phyloP scores from a whole-genome alignment of 2,329 filamentous ascomycete species.

The Microdochium bolleyi region DNA sequence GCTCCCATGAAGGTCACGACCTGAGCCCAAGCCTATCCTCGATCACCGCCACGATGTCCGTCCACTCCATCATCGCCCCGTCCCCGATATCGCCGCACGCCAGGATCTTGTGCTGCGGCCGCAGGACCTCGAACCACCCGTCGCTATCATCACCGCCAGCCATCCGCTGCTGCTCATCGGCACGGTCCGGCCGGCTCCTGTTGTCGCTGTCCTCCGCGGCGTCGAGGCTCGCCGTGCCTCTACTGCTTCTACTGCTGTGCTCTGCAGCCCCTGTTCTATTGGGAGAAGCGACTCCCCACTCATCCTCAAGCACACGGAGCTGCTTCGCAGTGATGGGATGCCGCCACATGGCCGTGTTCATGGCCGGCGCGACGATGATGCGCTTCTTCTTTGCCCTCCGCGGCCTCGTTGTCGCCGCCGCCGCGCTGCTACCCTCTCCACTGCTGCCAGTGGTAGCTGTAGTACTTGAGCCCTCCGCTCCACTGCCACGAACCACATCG shows the following conservation, averaged over 20 bases:
- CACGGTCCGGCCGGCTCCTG: constrained; percentile 8
- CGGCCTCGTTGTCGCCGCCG: constrained; percentile 10
- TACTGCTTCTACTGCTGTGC: too few species aligned
- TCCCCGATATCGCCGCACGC: constrained; percentile 80
- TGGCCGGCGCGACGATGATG: constrained; percentile 71
- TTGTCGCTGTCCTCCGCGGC: constrained; percentile 2
- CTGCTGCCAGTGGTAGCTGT: neutral
- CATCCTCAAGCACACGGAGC: constrained; percentile 58
- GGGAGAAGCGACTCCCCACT: constrained; percentile 53
- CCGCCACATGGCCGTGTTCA: constrained; percentile 88
- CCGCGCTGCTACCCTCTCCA: constrained; percentile 3
- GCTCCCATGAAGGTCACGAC: neutral
- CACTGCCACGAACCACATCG: constrained; percentile 5
- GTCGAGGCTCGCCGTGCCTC: neutral
- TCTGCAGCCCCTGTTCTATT: neutral
- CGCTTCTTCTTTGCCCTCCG: constrained; percentile 40
- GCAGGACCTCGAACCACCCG: constrained; percentile 62
- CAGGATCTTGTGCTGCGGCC: constrained; percentile 66
- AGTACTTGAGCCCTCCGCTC: neutral
- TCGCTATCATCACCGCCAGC: constrained; percentile 12
- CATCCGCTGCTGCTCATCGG: neutral
- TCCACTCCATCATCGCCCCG: constrained; percentile 80
- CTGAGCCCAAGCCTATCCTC: constrained; percentile 39
- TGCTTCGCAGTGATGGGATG: constrained; percentile 76
- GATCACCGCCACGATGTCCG: constrained; percentile 60